Evolutionary conservation across 2,329 filamentous ascomycete species (phyloP).

Genomic region (Didymellaceae sp.): DNA sequence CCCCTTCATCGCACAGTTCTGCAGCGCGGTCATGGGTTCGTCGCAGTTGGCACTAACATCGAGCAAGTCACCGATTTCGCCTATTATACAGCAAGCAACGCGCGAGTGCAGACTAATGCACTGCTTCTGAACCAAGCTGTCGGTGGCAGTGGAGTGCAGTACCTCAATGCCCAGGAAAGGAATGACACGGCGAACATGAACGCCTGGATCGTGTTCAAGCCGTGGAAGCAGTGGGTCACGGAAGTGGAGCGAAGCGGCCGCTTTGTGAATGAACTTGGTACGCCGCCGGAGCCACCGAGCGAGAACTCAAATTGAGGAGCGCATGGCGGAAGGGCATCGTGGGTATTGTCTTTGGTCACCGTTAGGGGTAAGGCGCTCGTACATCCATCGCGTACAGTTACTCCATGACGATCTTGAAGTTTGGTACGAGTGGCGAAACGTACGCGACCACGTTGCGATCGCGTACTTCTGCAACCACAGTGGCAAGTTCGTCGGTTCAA

Average conservation of each 20-base stretch:
- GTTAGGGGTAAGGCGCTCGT: too few relatives aligned
- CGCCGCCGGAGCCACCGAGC: constrained; percentile 9
- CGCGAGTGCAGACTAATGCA: constrained; percentile 48
- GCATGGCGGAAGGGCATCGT: too few relatives aligned
- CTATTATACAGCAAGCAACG: constrained; percentile 45
- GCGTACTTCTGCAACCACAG: too few relatives aligned
- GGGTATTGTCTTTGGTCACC: too few relatives aligned
- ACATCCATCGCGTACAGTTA: too few relatives aligned
- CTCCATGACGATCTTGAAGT: too few relatives aligned
- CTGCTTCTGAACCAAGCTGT: constrained; percentile 27
- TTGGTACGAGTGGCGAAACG: too few relatives aligned
- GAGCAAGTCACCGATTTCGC: constrained; percentile 50
- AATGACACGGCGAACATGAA: constrained; percentile 45
- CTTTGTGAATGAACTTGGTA: constrained; percentile 44
- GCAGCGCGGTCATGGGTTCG: constrained; percentile 54
- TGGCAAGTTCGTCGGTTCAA: too few relatives aligned
- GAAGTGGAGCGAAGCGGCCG: constrained; percentile 43
- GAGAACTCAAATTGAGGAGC: too few relatives aligned
- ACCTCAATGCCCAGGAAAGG: constrained; percentile 41
- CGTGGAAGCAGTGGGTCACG: constrained; percentile 50
- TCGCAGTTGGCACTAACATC: constrained; percentile 40
- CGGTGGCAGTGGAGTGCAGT: constrained; percentile 31
- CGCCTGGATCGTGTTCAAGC: constrained; percentile 39
- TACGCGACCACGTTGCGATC: too few relatives aligned
- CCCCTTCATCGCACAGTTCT: constrained; percentile 36